Base-by-base conservation (phyloP, 441 rosid genomes). In the Erodium texanum region DNA sequence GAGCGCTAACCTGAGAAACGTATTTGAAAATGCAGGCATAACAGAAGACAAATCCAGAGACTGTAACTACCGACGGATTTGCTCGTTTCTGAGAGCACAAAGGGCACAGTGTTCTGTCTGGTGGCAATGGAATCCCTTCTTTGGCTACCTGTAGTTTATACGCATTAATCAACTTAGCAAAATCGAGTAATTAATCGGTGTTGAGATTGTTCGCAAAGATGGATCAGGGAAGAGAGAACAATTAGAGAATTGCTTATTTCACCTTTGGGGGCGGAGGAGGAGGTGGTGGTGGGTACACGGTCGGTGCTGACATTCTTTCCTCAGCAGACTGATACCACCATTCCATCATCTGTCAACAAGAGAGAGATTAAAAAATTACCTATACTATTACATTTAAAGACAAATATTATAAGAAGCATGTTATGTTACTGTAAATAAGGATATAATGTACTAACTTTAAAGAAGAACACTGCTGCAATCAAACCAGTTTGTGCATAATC, bases 241-340 rank as follows among this genome's bases (percentile, higher is more conserved):
- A n/a, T n/a, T n/a, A n/a, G 48, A 58, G 24, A 19, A 50, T 64
- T 62, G 54, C 11, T 38, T 65, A 67, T 59, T 68, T 78, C 81
- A 94, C 99, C 96, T 81, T 86, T 45, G 98, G 96, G 22, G 93
- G 84, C 64, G 98, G 99, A 23, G 99, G 99, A 0, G 99, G 99
- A 4, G 99, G 98, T 0, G 99, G 99, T 1, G 98, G 94, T 1
- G 98, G 98, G 70, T 94, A 94, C 68, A 92, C 99, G 1, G 98
- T 89, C 70, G 98, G 96, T 71, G 98, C 99, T 64, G 97, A 87
- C 88, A 94, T 92, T 86, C 97, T 89, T 77, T 92, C 98, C 79
- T 94, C 99, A 29, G 98, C 99, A 68, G 99, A 94, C 76, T 94
- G 98, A 75, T 92, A 94, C 99, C 99, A 94, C 99, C 99, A 94